Conservation (phyloP, 306 rosid species). For the Rosa multiflora region DNA sequence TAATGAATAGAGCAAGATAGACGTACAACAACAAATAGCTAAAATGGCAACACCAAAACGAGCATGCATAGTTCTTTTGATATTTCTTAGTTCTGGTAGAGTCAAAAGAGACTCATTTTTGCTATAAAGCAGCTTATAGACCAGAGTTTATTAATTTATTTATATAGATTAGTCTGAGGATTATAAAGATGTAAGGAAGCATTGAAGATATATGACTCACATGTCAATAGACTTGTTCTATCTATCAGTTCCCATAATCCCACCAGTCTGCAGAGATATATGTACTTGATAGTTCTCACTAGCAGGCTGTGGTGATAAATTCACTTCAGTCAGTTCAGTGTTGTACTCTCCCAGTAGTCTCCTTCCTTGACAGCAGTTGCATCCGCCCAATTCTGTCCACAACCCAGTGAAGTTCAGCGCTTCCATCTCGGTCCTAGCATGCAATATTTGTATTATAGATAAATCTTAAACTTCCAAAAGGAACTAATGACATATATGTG, state of each 20-base stretch:
- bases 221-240: background rate
- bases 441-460: background rate
- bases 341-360: background rate
- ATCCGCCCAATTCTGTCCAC: constrained; percentile 59
- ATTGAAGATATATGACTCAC: background rate
- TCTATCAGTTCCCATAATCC: too few relatives aligned
- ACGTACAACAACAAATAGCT: too few relatives aligned
- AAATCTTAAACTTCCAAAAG: background rate
- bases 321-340: background rate
- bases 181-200: background rate
- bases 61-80: too few relatives aligned
- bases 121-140: too few relatives aligned
- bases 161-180: background rate
- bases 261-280: background rate
- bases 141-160: too few relatives aligned
- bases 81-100: too few relatives aligned
- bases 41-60: too few relatives aligned
- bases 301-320: background rate
- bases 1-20: too few relatives aligned
- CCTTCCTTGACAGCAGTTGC: constrained; percentile 31
- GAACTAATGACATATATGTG: background rate
- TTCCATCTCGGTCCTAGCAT: constrained; percentile 56
- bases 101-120: too few relatives aligned
- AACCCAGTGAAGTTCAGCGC: constrained; percentile 48
- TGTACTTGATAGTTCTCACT: background rate